A percentile compares a stretch with the other conserved stretches of the same genome.
Evolutionary conservation across 1,284 basidiomycete genomes (phyloP).

Genomic region (Cronartium quercuum): DNA sequence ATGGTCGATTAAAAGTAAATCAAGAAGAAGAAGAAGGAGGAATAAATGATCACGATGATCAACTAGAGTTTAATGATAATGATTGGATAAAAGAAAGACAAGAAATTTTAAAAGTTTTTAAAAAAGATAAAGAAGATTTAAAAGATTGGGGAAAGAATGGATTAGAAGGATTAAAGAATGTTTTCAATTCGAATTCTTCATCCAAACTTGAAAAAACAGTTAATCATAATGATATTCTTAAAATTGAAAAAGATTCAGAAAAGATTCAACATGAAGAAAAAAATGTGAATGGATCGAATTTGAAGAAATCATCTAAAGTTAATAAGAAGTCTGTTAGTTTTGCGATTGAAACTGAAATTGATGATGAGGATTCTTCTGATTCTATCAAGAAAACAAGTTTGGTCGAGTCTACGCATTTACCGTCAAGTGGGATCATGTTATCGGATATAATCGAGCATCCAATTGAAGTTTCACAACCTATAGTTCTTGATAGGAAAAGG

Average conservation of each 20-base stretch:
- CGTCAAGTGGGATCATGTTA: constrained; percentile 10
- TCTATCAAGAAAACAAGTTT: background rate
- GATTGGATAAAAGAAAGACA: background rate
- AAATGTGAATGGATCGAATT: background rate
- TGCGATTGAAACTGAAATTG: constrained; percentile 23
- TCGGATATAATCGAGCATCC: constrained; percentile 26
- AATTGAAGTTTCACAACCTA: background rate
- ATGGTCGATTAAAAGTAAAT: background rate
- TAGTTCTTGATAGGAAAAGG: background rate
- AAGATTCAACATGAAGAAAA: background rate
- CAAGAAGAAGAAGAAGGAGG: background rate
- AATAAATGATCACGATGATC: background rate
- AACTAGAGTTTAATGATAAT: background rate
- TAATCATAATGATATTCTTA: background rate
- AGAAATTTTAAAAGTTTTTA: constrained; percentile 5
- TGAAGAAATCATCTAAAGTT: background rate
- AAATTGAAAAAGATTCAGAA: background rate
- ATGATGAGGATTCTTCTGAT: background rate
- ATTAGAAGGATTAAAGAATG: constrained; percentile 17
- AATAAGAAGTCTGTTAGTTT: constrained; percentile 35
- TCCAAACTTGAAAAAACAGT: background rate
- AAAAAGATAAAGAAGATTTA: constrained; percentile 3
- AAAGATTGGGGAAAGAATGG: constrained; percentile 19
- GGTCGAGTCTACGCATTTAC: background rate
- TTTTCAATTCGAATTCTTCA: background rate